Conservation (phyloP, 352 stramenopile genomes). For the Phytophthora fragariaefolia region DNA sequence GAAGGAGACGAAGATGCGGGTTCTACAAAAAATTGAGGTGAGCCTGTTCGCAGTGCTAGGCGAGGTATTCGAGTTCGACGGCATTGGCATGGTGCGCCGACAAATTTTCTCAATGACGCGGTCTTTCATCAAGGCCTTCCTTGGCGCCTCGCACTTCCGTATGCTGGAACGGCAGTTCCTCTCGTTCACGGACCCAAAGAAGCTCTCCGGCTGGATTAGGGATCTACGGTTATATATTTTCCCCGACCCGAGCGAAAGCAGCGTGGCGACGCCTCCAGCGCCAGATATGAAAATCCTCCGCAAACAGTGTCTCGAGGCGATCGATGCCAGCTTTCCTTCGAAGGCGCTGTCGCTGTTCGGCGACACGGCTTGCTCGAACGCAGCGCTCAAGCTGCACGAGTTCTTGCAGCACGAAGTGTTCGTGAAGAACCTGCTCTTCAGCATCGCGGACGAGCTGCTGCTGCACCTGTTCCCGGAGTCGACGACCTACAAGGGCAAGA, state of each 20-base stretch:
- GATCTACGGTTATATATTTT: conserved; percentile 74
- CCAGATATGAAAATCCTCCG: conserved; percentile 62
- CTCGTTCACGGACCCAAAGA: conserved; percentile 80
- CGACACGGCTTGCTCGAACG: conserved; percentile 75
- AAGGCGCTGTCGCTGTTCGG: conserved; percentile 81
- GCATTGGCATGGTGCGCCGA: conserved; percentile 77
- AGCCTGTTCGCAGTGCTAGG: conserved; percentile 76
- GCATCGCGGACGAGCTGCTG: conserved; percentile 76
- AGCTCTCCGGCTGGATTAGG: conserved; percentile 59
- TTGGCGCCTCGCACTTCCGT: conserved; percentile 82
- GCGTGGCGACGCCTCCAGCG: conserved; percentile 20
- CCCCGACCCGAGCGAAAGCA: conserved; percentile 35
- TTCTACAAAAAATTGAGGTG: conserved; percentile 83
- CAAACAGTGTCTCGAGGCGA: conserved; percentile 71
- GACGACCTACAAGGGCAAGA: conserved; percentile 55
- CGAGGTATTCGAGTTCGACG: conserved; percentile 89
- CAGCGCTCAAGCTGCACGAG: conserved; percentile 84
- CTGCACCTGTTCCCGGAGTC: conserved; percentile 80
- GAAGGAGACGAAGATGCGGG: conserved; percentile 83
- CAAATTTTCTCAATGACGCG: conserved; percentile 88
- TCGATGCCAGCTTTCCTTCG: conserved; percentile 74
- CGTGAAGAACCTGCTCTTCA: conserved; percentile 88
- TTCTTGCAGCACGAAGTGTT: conserved; percentile 90
- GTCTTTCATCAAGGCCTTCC: conserved; percentile 83
- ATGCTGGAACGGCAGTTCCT: conserved; percentile 83